Conservation (phyloP, 2,329 filamentous ascomycete genomes). For the Talaromyces pinophilus region DNA sequence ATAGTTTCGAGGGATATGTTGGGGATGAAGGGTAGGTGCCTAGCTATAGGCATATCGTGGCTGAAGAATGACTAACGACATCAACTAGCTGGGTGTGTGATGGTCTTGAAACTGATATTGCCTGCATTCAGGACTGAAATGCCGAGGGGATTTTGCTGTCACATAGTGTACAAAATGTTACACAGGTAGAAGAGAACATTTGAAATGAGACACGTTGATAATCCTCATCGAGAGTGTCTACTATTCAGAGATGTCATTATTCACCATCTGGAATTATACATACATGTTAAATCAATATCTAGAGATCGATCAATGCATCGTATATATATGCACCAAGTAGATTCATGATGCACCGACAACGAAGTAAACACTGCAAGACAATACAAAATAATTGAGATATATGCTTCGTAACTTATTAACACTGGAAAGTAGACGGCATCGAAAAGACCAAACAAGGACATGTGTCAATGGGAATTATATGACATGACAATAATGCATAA, state of each 20-base stretch:
- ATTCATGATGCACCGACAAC: not conserved
- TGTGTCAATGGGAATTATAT: not conserved
- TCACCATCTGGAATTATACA: not conserved
- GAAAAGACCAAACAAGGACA: not conserved
- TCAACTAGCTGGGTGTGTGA: not conserved
- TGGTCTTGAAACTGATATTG: not conserved
- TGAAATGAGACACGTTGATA: not conserved
- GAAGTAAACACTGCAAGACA: not conserved
- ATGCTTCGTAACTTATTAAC: slow-evolving; percentile 9
- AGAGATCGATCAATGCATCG: not conserved
- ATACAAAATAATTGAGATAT: not conserved
- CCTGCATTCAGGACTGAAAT: not conserved
- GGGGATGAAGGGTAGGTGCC: not conserved
- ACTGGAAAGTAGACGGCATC: not conserved
- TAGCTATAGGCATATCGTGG: not conserved
- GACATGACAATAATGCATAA: not conserved
- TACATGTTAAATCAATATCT: not conserved
- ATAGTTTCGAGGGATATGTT: not conserved
- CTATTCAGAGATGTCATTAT: not conserved
- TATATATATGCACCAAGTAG: not conserved
- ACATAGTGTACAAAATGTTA: not conserved
- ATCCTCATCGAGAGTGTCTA: not conserved
- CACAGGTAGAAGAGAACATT: not conserved
- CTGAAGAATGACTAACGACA: not conserved
- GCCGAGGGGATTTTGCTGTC: not conserved